Evolutionary conservation across 495 filamentous ascomycete species (phyloP).

Genomic region (Hypoxylon trugodes): DNA sequence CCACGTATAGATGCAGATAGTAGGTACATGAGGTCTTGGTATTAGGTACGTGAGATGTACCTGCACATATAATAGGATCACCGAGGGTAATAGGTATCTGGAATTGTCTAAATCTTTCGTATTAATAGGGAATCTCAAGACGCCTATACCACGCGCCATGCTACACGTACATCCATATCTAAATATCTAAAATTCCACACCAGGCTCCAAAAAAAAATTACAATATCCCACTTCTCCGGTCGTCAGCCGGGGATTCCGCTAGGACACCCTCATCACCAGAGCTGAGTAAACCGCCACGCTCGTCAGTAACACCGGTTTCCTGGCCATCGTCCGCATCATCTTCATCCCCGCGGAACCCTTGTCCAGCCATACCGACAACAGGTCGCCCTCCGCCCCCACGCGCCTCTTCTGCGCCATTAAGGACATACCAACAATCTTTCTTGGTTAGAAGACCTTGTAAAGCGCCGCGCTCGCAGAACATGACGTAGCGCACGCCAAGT

Average conservation of each 20-base stretch:
- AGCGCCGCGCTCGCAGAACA: slow-evolving; percentile 83
- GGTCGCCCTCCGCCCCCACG: slow-evolving; percentile 22
- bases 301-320: slow-evolving; percentile 4
- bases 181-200: not conserved
- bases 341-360: not conserved
- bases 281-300: slow-evolving; percentile 17
- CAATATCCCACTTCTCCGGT: slow-evolving; percentile 37
- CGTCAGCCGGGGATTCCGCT: slow-evolving; percentile 30
- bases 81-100: too few relatives aligned
- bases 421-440: slow-evolving; percentile 96
- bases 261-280: not conserved
- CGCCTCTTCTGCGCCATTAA: slow-evolving; percentile 80
- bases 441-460: slow-evolving; percentile 91
- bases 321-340: not conserved
- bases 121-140: too few relatives aligned
- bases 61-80: too few relatives aligned
- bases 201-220: slow-evolving; percentile 12
- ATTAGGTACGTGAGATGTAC: too few relatives aligned
- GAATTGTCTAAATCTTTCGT: too few relatives aligned
- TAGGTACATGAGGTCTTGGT: too few relatives aligned
- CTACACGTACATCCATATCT: not conserved
- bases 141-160: not conserved
- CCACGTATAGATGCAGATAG: too few relatives aligned
- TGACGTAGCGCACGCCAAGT: slow-evolving; percentile 86
- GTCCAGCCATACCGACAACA: slow-evolving; percentile 32